Base-by-base conservation (phyloP, 2,329 filamentous ascomycete species). In the Ceratocystis alfenasii region DNA sequence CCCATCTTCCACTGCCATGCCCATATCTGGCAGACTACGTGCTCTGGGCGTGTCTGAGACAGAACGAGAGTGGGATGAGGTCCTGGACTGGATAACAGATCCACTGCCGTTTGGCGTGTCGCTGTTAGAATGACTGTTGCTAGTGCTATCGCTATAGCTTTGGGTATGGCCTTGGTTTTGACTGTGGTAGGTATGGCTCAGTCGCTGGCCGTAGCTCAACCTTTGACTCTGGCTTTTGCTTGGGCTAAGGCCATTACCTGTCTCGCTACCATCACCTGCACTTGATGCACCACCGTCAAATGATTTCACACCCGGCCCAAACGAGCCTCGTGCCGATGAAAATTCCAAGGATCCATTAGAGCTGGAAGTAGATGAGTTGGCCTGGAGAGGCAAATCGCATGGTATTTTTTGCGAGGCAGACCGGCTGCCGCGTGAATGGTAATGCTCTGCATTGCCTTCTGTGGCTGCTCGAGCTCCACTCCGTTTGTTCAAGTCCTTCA, bases 331-430 rank as follows among this genome's bases (percentile, higher is more conserved):
- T 28, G 53, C 53, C 15, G 53, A 57, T 6, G 53, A 57, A 33
- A 57, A 57, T 30, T 57, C 53, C 53, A 57, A 30, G 5, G 53
- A 57, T 17, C 28, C 53, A 30, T 57, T 33, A 30, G 41, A 63
- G 25, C 41, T 63, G 20, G n/a, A 63, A 48, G 17, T 25, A 30
- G 36, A 46, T 1, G 22, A n/a, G 17, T 48, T 63, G 15, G 3
- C 22, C 12, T 41, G 61, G 6, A 55, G 50, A 17, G 57, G 64
- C n/a, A 65, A 25, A 65, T 65, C 64, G 59, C 64, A 65, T 7
- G 64, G 64, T 6, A 65, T 61, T 10, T 57, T 57, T 5, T 59
- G 50, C 5, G 53, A 48, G 25, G 25, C 57, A 44, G 50, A 59
- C 20, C 44, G 55, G 22, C 55, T 57, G n/a, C 36, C 8, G 53